A percentile compares a stretch with the other conserved stretches of the same genome.
Evolutionary conservation across 345 rosid genomes (phyloP).

Genomic region (Turritis glabra): DNA sequence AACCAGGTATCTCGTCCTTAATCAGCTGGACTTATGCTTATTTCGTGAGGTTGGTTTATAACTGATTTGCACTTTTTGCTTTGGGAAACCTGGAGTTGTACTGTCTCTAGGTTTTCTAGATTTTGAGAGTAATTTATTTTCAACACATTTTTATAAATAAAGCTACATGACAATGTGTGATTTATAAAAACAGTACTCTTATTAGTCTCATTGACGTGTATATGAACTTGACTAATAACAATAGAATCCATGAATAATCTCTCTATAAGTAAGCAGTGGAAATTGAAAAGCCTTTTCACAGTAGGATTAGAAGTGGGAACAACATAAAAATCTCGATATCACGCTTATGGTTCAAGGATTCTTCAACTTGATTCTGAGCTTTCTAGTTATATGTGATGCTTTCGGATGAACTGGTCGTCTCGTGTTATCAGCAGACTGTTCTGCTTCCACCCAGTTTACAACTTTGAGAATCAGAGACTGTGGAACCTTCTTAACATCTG

Average conservation of each 20-base stretch:
- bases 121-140: slow-evolving; percentile 13
- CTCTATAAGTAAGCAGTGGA: slow-evolving; percentile 18
- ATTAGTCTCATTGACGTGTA: slow-evolving; percentile 2
- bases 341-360: slow-evolving; percentile 44
- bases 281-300: slow-evolving; percentile 12
- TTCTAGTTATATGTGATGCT: slow-evolving; percentile 72
- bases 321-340: not conserved
- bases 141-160: not conserved
- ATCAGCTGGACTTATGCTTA: not conserved
- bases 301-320: slow-evolving; percentile 13
- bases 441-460: slow-evolving; percentile 87
- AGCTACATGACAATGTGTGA: not conserved
- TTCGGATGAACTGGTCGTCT: slow-evolving; percentile 75
- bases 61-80: slow-evolving; percentile 20
- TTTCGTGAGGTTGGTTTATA: not conserved
- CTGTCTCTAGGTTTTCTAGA: not conserved
- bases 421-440: slow-evolving; percentile 53
- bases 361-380: slow-evolving; percentile 84
- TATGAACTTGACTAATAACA: slow-evolving; percentile 25
- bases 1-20: not conserved
- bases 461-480: slow-evolving; percentile 76
- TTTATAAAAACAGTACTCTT: not conserved
- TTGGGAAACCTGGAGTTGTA: not conserved
- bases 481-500: slow-evolving; percentile 61
- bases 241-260: slow-evolving; percentile 20